These are phyloP conservation scores for Malassezia sympodialis DNA, from an alignment of 1,284 basidiomycete species.

Conservation along the genomic window DNA sequence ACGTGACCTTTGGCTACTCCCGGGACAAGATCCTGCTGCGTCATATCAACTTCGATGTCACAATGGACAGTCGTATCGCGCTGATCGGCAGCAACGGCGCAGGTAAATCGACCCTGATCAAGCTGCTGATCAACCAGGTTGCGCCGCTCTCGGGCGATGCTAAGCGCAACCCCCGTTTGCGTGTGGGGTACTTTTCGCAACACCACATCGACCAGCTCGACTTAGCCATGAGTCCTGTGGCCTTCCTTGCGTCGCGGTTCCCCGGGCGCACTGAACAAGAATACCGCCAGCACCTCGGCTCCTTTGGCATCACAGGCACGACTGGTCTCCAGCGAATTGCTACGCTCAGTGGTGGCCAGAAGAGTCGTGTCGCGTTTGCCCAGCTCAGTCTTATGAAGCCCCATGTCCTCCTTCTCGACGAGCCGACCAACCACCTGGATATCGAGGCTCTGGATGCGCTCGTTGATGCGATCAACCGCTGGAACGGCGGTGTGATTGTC, in stretches of 20 bases:
- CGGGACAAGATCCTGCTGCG: slow-evolving; percentile 70
- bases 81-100: slow-evolving; percentile 44
- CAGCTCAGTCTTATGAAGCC: slow-evolving; percentile 78
- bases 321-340: slow-evolving; percentile 72
- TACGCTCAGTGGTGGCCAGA: slow-evolving; percentile 72
- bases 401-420: slow-evolving; percentile 92
- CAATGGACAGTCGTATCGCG: slow-evolving; percentile 36
- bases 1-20: slow-evolving; percentile 82
- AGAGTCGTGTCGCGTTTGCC: slow-evolving; percentile 89
- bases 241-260: slow-evolving; percentile 79
- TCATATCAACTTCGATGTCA: slow-evolving; percentile 70
- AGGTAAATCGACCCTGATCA: slow-evolving; percentile 77
- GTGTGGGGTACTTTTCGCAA: slow-evolving; percentile 56
- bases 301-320: slow-evolving; percentile 95
- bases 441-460: slow-evolving; percentile 80
- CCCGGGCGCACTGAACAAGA: slow-evolving; percentile 94
- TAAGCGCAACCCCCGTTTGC: slow-evolving; percentile 76
- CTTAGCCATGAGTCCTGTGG: slow-evolving; percentile 73
- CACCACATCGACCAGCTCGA: slow-evolving; percentile 92
- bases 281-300: slow-evolving; percentile 86
- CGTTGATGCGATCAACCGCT: slow-evolving; percentile 71
- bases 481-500: slow-evolving; percentile 74
- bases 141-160: slow-evolving; percentile 70
- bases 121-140: slow-evolving; percentile 82
- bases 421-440: slow-evolving; percentile 97